Conservation (phyloP, 495 filamentous ascomycete genomes). For the Parmelia sp. region DNA sequence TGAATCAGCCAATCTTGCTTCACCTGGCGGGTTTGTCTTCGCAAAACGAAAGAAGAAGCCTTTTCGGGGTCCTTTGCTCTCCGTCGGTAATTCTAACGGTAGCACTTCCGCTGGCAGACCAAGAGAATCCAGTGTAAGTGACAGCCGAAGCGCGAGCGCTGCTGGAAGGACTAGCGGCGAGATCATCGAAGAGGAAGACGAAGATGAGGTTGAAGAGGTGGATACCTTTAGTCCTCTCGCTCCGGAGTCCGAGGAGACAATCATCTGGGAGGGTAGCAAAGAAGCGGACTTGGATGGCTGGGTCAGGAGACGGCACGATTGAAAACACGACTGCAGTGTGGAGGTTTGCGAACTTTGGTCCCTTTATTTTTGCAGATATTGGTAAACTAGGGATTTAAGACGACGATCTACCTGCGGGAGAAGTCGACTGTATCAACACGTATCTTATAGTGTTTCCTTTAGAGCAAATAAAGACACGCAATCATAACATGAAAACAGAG, state of each 20-base stretch:
- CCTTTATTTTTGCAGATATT: too few species aligned
- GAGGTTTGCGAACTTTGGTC: constrained; percentile 20
- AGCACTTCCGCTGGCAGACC: constrained; percentile 18
- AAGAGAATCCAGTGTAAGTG: constrained; percentile 34
- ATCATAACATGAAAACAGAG: too few species aligned
- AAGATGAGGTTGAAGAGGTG: constrained; percentile 65
- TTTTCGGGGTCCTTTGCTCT: constrained; percentile 80
- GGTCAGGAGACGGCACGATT: constrained; percentile 16
- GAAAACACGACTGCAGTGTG: neutral
- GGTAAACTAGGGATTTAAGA: too few species aligned
- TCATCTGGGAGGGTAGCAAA: constrained; percentile 34
- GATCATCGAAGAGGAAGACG: constrained; percentile 82
- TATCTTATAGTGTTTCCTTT: too few species aligned
- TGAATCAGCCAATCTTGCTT: constrained; percentile 39
- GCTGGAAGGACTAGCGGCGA: constrained; percentile 54
- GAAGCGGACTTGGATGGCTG: constrained; percentile 16
- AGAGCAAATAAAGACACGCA: too few species aligned
- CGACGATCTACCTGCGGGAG: too few species aligned
- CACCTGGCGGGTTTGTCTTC: constrained; percentile 66
- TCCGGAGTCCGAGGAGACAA: constrained; percentile 47
- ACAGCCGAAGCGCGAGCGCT: constrained; percentile 46
- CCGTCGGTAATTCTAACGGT: constrained; percentile 39
- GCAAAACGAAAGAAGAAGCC: constrained; percentile 82
- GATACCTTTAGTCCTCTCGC: constrained; percentile 58
- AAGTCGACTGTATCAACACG: too few species aligned